Conservation (phyloP, 257 asterid species). For the Solanum rostratum region DNA sequence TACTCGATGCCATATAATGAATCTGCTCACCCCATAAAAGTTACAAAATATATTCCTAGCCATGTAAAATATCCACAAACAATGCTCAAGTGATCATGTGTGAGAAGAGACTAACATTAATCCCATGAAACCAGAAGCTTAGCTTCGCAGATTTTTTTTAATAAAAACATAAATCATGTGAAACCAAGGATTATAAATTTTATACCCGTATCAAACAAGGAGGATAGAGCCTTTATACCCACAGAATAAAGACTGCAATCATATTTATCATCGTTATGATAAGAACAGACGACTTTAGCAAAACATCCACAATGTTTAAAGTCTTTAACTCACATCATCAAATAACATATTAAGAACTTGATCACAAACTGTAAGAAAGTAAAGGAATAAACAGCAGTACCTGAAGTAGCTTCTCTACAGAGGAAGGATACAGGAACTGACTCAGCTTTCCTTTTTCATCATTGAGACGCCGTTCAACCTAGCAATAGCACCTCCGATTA, state of each 20-base stretch:
- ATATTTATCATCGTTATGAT: not conserved
- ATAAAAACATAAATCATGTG: not conserved
- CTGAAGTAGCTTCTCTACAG: slow-evolving; percentile 12
- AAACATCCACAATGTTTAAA: not conserved
- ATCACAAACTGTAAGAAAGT: not conserved
- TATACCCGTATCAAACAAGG: not conserved
- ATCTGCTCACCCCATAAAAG: not conserved
- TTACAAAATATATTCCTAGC: not conserved
- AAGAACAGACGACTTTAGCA: not conserved
- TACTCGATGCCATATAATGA: not conserved
- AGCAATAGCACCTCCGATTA: not conserved
- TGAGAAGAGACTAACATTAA: not conserved
- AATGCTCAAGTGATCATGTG: not conserved
- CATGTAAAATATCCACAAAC: not conserved
- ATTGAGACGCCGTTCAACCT: slow-evolving; percentile 7
- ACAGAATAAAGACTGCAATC: not conserved
- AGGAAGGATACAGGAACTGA: not conserved
- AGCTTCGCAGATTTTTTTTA: not conserved
- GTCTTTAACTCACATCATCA: not conserved
- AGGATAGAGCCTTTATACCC: not conserved
- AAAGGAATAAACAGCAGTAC: not conserved
- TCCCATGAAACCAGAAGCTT: not conserved
- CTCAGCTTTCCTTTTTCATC: slow-evolving; percentile 5
- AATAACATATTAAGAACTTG: not conserved
- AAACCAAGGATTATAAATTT: not conserved